Base-by-base conservation (phyloP, 768 basidiomycete genomes). In the Exidia glandulosa region DNA sequence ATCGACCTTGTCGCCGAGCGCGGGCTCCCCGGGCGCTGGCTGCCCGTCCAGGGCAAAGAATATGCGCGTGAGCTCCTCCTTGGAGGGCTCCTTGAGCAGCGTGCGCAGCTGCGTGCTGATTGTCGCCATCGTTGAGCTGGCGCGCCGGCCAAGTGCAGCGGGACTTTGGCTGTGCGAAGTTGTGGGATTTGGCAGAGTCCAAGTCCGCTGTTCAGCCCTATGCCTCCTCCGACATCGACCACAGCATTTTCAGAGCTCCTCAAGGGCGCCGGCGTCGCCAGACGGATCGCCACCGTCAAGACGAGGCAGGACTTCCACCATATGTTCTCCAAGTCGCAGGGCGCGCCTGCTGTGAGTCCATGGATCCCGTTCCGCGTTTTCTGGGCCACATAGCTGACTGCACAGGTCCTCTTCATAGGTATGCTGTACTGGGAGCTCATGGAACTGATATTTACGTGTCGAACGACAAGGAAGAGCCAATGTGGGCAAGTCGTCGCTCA, bases 41-140 rank as follows among this genome's bases (percentile, higher is more conserved):
- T 57, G 2, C 57, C 61, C 32, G 50, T 61, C 66, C 55, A 93
- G 76, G 25, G 92, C 89, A 77, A 94, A 95, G 82, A 87, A 94
- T 62, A 88, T 81, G 60, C 91, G 77, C 9, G 86, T 85, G 56
- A 86, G 74, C 71, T 95, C 86, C 59, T 95, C 93, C 73, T 85
- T 92, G 6, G 88, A 86, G 52, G 91, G 91, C 73, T 95, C 93
- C 77, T 89, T 90, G 80, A 94, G 93, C 50, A 54, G 50, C 68
- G 89, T 82, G 59, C 93, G 84, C 50, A 96, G 82, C 63, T 93
- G 89, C 27, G 89, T 88, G 55, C 87, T 89, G 68, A 92, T 92
- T 57, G 84, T 87, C 37, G 88, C 77, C 90, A 90, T 91, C n/a
- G n/a, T n/a, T n/a, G n/a, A n/a, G n/a, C n/a, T n/a, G n/a, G n/a